Conservation (phyloP, 2,329 filamentous ascomycete species). For the Ophiostoma australiae region DNA sequence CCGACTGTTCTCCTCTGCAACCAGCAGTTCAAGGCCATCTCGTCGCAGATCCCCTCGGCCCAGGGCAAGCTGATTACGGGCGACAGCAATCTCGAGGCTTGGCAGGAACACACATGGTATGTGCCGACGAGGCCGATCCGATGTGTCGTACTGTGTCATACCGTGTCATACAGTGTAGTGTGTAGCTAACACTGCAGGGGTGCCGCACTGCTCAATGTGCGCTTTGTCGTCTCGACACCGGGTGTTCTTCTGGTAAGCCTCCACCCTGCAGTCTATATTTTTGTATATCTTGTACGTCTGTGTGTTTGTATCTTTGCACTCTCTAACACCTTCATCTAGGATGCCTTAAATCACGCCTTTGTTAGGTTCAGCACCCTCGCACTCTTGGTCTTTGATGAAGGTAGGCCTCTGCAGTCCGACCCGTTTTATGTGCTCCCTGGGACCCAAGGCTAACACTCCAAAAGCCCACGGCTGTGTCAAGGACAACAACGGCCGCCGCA, state of each 20-base stretch:
- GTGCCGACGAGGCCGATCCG: constrained; percentile 25
- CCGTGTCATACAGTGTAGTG: not conserved
- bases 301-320: not conserved
- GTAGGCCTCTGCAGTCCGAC: constrained; percentile 39
- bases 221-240: constrained; percentile 73
- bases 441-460: not conserved
- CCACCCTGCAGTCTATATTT: too few species aligned
- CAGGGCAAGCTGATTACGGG: constrained; percentile 62
- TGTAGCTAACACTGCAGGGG: constrained; percentile 45
- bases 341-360: constrained; percentile 72
- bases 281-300: not conserved
- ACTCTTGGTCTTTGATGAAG: constrained; percentile 79
- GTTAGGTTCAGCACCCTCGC: constrained; percentile 59
- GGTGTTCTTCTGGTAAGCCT: constrained; percentile 54
- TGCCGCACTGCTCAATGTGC: constrained; percentile 56
- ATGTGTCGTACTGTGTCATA: not conserved
- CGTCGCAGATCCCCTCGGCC: constrained; percentile 54
- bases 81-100: constrained; percentile 64
- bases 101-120: constrained; percentile 53
- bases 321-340: constrained; percentile 32
- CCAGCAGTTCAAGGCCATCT: constrained; percentile 61
- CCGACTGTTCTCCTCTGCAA: constrained; percentile 63
- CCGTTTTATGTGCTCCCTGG: not conserved
- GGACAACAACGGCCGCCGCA: constrained; percentile 59
- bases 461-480: constrained; percentile 68